phyloP scores from a whole-genome alignment of 305 asterid genomes.

The Fraxinus sp. region DNA sequence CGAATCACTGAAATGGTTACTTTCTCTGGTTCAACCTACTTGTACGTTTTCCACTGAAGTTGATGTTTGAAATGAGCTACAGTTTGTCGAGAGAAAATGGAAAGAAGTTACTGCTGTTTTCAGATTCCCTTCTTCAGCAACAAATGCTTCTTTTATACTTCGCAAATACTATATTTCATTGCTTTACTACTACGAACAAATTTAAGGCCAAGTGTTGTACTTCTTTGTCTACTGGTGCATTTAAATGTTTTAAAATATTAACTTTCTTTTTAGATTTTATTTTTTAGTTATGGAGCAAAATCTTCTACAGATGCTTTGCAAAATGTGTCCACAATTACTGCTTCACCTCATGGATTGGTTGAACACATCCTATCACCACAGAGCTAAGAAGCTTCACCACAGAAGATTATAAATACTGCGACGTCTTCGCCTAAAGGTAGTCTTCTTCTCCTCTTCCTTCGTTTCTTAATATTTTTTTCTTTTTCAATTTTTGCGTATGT shows the following conservation, averaged over 20 bases:
- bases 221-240: constrained; percentile 49
- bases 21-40: neutral
- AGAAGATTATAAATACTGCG: neutral
- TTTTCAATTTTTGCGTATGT: neutral
- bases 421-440: constrained; percentile 43
- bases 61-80: constrained; percentile 10
- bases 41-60: neutral
- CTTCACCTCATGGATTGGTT: constrained; percentile 30
- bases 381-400: constrained; percentile 19
- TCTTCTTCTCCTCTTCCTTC: neutral
- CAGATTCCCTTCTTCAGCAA: constrained; percentile 77
- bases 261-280: neutral
- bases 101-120: constrained; percentile 68
- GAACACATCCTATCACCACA: constrained; percentile 22
- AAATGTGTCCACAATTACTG: constrained; percentile 23
- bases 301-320: constrained; percentile 42
- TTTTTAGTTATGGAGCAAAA: neutral
- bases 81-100: constrained; percentile 78
- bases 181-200: constrained; percentile 75
- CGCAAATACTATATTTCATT: constrained; percentile 71
- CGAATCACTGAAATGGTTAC: neutral
- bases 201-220: constrained; percentile 69
- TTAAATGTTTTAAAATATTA: neutral
- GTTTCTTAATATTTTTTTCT: neutral
- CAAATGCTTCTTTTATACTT: constrained; percentile 79